Percentiles rank a stretch among this genome's conserved stretches.
Conservation (phyloP, 2,329 filamentous ascomycete genomes). For the Alternaria gaisen region DNA sequence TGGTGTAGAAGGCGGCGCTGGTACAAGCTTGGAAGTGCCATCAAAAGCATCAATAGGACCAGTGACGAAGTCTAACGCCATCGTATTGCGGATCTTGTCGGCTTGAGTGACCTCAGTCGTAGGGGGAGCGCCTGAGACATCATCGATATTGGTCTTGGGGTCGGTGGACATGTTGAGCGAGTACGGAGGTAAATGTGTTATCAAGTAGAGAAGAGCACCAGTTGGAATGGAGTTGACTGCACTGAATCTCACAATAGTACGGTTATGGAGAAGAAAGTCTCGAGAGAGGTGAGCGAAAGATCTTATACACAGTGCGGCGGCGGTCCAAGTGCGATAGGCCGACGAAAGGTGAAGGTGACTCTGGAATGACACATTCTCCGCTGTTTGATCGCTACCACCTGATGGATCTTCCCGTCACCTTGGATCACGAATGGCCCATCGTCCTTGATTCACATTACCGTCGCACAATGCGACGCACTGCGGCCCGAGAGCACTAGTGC, state of each 20-base stretch:
- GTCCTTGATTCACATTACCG: constrained; percentile 22
- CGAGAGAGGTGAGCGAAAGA: constrained; percentile 35
- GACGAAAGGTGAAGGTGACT: constrained; percentile 29
- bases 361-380: constrained; percentile 20
- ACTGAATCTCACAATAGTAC: background rate
- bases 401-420: constrained; percentile 17
- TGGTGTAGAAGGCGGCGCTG: constrained; percentile 15
- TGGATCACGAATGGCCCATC: constrained; percentile 17
- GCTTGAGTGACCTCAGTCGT: constrained; percentile 12
- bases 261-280: constrained; percentile 28
- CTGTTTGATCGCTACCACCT: constrained; percentile 31
- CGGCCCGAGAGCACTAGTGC: constrained; percentile 18
- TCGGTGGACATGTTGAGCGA: constrained; percentile 18
- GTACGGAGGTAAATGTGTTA: background rate
- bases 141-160: background rate
- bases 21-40: background rate
- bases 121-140: background rate
- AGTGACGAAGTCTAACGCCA: constrained; percentile 37
- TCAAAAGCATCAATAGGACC: constrained; percentile 3
- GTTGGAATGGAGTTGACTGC: background rate
- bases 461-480: constrained; percentile 14
- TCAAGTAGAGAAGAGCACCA: background rate
- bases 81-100: constrained; percentile 27
- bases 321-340: constrained; percentile 9
- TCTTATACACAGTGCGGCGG: constrained; percentile 17